A percentile compares a stretch with the other conserved stretches of the same genome.
These are phyloP conservation scores for Nicotiana benthamiana DNA, from an alignment of 257 asterid genomes.

Conservation along the genomic window DNA sequence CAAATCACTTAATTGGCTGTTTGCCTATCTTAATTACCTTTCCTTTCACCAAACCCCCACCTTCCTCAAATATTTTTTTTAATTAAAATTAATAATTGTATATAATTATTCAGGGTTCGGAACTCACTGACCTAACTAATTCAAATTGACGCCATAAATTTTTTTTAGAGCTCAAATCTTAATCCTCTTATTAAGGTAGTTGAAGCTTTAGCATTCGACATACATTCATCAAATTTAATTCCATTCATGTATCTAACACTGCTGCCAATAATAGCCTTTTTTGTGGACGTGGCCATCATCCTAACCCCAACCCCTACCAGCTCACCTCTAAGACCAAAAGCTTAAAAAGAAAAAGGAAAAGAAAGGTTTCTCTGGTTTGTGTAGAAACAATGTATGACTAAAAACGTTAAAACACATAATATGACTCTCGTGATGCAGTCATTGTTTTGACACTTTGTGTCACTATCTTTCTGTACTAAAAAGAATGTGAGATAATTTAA, in stretches of 20 bases:
- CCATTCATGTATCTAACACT: background rate
- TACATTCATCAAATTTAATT: background rate
- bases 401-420: background rate
- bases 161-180: accelerated
- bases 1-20: too few species aligned
- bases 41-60: too few species aligned
- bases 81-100: too few species aligned
- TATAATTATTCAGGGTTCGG: too few species aligned
- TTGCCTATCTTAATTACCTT: too few species aligned
- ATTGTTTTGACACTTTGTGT: background rate
- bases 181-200: background rate
- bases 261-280: background rate
- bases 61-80: too few species aligned
- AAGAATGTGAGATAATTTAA: background rate
- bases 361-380: background rate
- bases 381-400: background rate
- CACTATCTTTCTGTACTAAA: background rate
- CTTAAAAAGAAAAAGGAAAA: background rate
- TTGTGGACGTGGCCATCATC: background rate
- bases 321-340: background rate
- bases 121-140: too few species aligned
- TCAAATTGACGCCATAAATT: too few species aligned
- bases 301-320: background rate
- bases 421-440: background rate
- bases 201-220: background rate